phyloP scores from a whole-genome alignment of 1,284 basidiomycete species.

The Austroboletus sp. region DNA sequence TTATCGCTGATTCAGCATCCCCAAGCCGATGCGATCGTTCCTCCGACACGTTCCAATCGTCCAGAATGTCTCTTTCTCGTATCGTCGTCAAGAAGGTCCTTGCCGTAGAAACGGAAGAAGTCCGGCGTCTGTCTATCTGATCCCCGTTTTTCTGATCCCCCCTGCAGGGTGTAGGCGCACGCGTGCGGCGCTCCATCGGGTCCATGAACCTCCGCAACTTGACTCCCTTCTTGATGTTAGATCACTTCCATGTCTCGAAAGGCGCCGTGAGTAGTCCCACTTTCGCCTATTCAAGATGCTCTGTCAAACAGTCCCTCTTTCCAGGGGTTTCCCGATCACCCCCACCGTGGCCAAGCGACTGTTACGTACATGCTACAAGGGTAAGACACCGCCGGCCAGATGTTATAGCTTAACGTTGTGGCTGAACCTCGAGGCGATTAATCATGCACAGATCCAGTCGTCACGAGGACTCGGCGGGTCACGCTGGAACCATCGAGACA shows the following conservation, averaged over 20 bases:
- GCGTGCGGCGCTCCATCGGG: constrained; percentile 87
- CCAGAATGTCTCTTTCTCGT: constrained; percentile 48
- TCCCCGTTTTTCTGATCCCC: not conserved
- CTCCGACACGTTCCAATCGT: not conserved
- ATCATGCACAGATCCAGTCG: constrained; percentile 47
- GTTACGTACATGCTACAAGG: constrained; percentile 88
- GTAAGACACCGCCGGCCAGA: constrained; percentile 27
- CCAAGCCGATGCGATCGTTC: too few species aligned
- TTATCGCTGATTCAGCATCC: too few species aligned
- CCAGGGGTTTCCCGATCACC: constrained; percentile 76
- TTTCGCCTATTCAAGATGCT: not conserved
- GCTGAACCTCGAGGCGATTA: not conserved
- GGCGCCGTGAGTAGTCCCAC: constrained; percentile 46
- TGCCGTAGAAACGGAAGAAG: constrained; percentile 78
- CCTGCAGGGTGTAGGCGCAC: constrained; percentile 73
- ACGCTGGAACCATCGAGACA: constrained; percentile 71
- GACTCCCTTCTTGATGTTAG: constrained; percentile 86
- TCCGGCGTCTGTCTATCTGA: constrained; percentile 18
- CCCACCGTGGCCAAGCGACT: constrained; percentile 83
- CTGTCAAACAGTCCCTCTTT: not conserved
- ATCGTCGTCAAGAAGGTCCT: constrained; percentile 68
- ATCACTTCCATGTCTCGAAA: constrained; percentile 63
- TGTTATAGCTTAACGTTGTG: not conserved
- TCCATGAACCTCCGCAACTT: constrained; percentile 69
- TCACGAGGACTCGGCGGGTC: constrained; percentile 91